phyloP scores from a whole-genome alignment of 306 rosid species.

The Lablab purpureus region DNA sequence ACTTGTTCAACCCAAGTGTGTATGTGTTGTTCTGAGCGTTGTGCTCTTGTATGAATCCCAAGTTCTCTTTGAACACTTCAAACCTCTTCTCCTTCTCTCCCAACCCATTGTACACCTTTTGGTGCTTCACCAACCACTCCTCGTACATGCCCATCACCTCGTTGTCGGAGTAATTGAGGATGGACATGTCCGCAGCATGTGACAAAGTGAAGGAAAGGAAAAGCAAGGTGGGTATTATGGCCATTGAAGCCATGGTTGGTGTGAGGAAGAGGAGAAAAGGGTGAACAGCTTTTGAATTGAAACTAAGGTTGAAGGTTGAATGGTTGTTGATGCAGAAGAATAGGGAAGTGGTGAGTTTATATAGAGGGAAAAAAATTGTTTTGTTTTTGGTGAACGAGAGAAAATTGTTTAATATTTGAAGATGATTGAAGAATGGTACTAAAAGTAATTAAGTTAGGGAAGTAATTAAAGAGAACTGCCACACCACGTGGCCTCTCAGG shows the following conservation, averaged over 20 bases:
- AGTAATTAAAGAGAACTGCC: slow-evolving; percentile 34
- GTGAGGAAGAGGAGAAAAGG: not conserved
- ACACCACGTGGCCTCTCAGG: slow-evolving; percentile 31
- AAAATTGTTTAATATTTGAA: slow-evolving; percentile 40
- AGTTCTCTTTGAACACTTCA: slow-evolving; percentile 73
- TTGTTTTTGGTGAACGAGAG: not conserved
- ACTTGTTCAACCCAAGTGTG: slow-evolving; percentile 75
- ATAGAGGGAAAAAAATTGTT: not conserved
- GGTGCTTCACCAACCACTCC: slow-evolving; percentile 70
- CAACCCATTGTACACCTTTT: slow-evolving; percentile 69
- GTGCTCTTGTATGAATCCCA: slow-evolving; percentile 72
- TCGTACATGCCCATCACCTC: slow-evolving; percentile 66
- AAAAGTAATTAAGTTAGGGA: slow-evolving; percentile 8
- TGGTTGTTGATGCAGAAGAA: slow-evolving; percentile 34
- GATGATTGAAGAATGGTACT: not conserved
- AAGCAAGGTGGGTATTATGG: slow-evolving; percentile 42
- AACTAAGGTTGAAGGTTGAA: not conserved
- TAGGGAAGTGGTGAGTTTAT: slow-evolving; percentile 33
- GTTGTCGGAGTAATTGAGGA: slow-evolving; percentile 45
- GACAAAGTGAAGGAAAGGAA: slow-evolving; percentile 46
- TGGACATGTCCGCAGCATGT: slow-evolving; percentile 39
- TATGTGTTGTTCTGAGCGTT: slow-evolving; percentile 66
- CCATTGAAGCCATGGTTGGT: slow-evolving; percentile 47
- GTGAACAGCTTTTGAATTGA: not conserved
- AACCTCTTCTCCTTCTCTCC: slow-evolving; percentile 77